These are phyloP conservation scores for Metarhizium rileyi DNA, from an alignment of 2,329 filamentous ascomycete genomes.

Conservation along the genomic window DNA sequence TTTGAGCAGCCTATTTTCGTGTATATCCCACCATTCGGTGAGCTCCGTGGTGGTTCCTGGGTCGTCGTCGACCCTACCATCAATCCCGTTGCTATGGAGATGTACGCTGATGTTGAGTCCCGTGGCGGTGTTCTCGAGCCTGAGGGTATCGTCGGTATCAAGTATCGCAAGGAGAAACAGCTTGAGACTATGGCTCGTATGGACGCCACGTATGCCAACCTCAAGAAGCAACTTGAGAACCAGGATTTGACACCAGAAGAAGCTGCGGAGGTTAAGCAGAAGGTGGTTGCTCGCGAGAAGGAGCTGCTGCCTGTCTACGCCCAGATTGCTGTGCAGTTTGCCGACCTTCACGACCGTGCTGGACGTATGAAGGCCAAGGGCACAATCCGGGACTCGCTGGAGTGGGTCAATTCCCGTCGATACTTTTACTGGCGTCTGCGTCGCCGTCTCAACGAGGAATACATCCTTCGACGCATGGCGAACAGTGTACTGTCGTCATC, in stretches of 20 bases:
- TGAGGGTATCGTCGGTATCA: constrained; percentile 97
- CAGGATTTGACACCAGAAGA: constrained; percentile 59
- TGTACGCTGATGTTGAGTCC: constrained; percentile 94
- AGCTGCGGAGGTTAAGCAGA: constrained; percentile 66
- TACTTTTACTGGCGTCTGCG: constrained; percentile 99
- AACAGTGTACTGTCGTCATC: constrained; percentile 25
- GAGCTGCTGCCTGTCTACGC: constrained; percentile 84
- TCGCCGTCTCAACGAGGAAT: constrained; percentile 92
- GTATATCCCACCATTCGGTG: constrained; percentile 93
- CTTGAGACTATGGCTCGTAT: constrained; percentile 94
- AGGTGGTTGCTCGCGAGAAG: constrained; percentile 80
- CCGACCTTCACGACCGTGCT: constrained; percentile 91
- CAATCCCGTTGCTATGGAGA: constrained; percentile 94
- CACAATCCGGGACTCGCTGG: constrained; percentile 72
- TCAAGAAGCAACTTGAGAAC: constrained; percentile 67
- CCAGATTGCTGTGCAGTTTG: constrained; percentile 94
- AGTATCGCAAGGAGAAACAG: constrained; percentile 95
- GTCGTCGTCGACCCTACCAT: constrained; percentile 98
- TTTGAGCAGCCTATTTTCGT: constrained; percentile 98
- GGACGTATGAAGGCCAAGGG: constrained; percentile 98
- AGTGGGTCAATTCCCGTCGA: constrained; percentile 81
- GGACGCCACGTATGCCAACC: constrained; percentile 70
- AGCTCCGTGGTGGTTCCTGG: constrained; percentile 98
- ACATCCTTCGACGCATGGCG: constrained; percentile 84
- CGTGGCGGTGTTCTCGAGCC: constrained; percentile 96